Percentiles rank a stretch among this genome's conserved stretches.
Evolutionary conservation across 306 rosid species (phyloP).

Genomic region (Trichosanthes truncata): DNA sequence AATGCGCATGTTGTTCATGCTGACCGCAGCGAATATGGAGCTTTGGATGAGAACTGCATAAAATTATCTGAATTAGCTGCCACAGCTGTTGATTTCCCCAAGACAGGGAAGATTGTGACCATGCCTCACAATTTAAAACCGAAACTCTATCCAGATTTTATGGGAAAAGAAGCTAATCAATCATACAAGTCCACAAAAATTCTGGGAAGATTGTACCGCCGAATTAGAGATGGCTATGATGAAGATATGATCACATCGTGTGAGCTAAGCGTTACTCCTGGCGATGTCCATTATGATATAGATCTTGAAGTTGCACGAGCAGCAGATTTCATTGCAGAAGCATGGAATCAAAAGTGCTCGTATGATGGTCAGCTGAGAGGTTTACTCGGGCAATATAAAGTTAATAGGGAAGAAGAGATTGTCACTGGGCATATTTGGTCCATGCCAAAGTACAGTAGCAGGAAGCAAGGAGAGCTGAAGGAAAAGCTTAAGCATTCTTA

Average conservation of each 20-base stretch:
- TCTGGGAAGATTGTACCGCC: conserved; percentile 67
- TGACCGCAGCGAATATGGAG: conserved; percentile 59
- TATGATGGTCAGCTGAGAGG: conserved; percentile 63
- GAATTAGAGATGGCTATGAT: conserved; percentile 43
- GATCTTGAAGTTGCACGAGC: conserved; percentile 52
- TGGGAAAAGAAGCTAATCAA: conserved; percentile 65
- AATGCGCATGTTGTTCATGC: conserved; percentile 96
- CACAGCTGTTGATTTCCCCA: conserved; percentile 82
- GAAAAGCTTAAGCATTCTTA: conserved; percentile 87
- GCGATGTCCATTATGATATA: conserved; percentile 42
- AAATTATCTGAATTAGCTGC: conserved; percentile 75
- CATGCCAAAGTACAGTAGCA: conserved; percentile 71
- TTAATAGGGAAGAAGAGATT: conserved; percentile 73
- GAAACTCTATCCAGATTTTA: conserved; percentile 74
- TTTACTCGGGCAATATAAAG: conserved; percentile 64
- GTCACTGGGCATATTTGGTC: conserved; percentile 92
- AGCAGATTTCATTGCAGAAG: conserved; percentile 47
- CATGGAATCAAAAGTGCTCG: conserved; percentile 61
- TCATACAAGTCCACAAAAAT: conserved; percentile 65
- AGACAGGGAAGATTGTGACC: conserved; percentile 56
- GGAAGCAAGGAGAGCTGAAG: conserved; percentile 86
- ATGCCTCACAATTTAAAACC: conserved; percentile 66
- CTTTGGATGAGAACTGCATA: conserved; percentile 56
- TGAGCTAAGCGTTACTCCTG: conserved; percentile 15
- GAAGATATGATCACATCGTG: conserved; percentile 31